phyloP scores from a whole-genome alignment of 306 rosid species.

The Fragaria ananassa region DNA sequence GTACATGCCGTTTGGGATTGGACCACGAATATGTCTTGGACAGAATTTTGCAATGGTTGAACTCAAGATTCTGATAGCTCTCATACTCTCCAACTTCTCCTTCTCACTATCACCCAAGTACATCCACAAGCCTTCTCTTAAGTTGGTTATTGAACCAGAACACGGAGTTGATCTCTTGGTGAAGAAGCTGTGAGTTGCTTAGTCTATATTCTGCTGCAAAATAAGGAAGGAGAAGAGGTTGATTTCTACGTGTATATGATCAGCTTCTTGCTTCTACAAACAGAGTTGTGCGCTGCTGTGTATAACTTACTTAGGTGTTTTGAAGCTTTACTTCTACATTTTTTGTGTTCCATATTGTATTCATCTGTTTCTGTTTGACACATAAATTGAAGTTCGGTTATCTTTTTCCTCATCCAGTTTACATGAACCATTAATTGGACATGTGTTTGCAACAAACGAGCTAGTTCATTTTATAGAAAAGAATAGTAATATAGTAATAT shows the following conservation, averaged over 20 bases:
- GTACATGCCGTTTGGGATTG: conserved; percentile 25
- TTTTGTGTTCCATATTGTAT: not conserved
- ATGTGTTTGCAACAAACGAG: too few species aligned
- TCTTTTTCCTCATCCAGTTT: too few species aligned
- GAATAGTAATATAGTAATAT: too few species aligned
- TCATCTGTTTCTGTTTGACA: not conserved
- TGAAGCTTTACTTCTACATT: not conserved
- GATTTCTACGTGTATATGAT: not conserved
- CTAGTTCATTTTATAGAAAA: too few species aligned
- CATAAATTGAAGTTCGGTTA: not conserved
- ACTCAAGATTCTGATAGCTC: conserved; percentile 15
- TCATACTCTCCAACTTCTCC: not conserved
- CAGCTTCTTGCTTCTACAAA: not conserved
- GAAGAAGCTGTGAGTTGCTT: not conserved
- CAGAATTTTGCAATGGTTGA: conserved; percentile 23
- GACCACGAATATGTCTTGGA: conserved; percentile 16
- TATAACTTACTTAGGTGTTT: not conserved
- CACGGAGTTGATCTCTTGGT: not conserved
- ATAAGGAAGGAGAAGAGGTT: not conserved
- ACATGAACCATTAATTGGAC: too few species aligned
- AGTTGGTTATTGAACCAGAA: not conserved
- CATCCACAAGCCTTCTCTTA: conserved; percentile 1
- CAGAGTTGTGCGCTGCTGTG: not conserved
- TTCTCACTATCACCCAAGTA: not conserved
- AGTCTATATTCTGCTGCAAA: not conserved